Conservation (phyloP, 169 alveolate genomes). For the Eimeria nieschulzi region DNA sequence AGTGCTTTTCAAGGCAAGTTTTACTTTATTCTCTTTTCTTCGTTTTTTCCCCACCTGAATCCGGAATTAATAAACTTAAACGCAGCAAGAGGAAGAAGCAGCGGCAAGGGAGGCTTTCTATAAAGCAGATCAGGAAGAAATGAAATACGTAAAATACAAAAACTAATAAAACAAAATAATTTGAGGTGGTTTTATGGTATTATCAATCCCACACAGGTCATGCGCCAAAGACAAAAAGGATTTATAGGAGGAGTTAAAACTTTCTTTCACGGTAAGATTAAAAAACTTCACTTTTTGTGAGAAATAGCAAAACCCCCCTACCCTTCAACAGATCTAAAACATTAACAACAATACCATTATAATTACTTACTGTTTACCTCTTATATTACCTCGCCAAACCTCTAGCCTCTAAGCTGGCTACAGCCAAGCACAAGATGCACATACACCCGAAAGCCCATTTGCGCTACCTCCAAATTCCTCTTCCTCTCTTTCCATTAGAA, state of each 20-base stretch:
- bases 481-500: too few species aligned
- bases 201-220: conserved; percentile 13
- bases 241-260: conserved; percentile 47
- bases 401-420: too few species aligned
- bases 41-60: not conserved
- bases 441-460: not conserved
- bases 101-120: conserved; percentile 67
- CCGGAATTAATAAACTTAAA: not conserved
- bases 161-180: not conserved
- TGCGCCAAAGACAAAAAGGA: conserved; percentile 21
- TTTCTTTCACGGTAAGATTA: conserved; percentile 45
- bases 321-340: not conserved
- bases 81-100: conserved; percentile 70
- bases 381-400: not conserved
- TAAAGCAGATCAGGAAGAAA: conserved; percentile 65
- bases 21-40: too few species aligned
- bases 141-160: conserved; percentile 20
- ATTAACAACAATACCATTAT: not conserved
- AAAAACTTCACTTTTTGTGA: not conserved
- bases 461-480: too few species aligned
- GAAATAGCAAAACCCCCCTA: not conserved
- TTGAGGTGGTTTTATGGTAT: not conserved
- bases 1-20: conserved; percentile 45
- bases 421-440: too few species aligned
- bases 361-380: not conserved